Evolutionary conservation across 2,329 filamentous ascomycete genomes (phyloP), one percentile per base, ranked within the genome.

Genomic region (Claviceps sorghi): DNA sequence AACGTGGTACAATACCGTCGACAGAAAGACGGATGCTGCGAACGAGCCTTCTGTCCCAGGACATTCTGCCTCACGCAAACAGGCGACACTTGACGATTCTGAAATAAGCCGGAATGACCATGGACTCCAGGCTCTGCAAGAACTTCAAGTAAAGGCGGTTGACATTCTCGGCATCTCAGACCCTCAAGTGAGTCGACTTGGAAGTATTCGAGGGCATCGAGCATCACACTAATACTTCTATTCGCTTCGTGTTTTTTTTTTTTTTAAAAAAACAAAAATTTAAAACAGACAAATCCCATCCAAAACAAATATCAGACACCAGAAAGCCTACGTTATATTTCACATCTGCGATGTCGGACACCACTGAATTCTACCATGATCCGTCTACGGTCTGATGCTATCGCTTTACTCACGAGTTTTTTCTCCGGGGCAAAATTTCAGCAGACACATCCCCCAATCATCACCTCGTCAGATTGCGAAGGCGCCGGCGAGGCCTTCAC

Each of bases 391-490:
- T 97, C 91, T 32, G 82, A 90, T 58, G 77, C 84, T 59, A 84
- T 89, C 56, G 79, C 82, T 48, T 77, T 82, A 47, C 67, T 95
- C 44, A 86, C 81, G 51, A 77, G 77, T 47, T 91, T 89, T 68
- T 96, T 97, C 68, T 76, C 78, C 47, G 69, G 73, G 29, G 76
- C 80, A 54, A 75, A 80, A 52, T 91, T 87, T 61, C 77, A 87
- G 54, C 86, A 97, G 68, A 88, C 87, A 8, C 91, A 97, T 59
- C 88, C 93, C 4, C 93, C 93, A 4, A 83, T 97, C 61, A 87
- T 98, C 62, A 97, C 93, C 1, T 96, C 91, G 0, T 95, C 91
- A 0, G 93, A 98, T 62, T 98, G 93, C 62, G 93, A 98, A 71
- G 93, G 93, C 4, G 93, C 90, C 2, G 93, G 93, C 0, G 90